Percentiles rank a stretch among this genome's conserved stretches.
Conservation (phyloP, 2,329 filamentous ascomycete genomes). For the Lachnellula subtilissima region DNA sequence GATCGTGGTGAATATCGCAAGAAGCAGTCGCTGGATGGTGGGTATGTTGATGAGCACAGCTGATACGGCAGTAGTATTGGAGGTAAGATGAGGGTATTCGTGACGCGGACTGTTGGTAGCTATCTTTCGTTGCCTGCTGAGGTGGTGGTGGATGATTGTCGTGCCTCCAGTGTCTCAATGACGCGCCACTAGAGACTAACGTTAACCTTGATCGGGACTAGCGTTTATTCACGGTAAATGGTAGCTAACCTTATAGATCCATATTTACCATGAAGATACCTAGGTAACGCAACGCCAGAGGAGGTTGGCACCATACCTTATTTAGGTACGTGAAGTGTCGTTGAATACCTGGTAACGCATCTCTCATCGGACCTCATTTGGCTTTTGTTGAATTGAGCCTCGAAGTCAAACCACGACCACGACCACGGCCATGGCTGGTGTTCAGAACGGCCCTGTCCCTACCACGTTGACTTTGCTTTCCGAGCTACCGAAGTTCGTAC, state of each 20-base stretch:
- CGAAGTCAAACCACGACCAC: background rate
- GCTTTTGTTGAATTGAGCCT: background rate
- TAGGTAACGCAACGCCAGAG: no score
- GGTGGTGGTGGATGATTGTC: conserved; percentile 9
- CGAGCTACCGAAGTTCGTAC: conserved; percentile 20
- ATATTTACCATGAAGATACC: background rate
- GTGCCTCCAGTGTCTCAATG: conserved; percentile 16
- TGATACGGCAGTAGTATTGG: background rate
- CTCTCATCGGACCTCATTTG: no score
- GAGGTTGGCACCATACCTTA: no score
- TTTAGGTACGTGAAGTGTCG: no score
- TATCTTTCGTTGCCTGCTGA: conserved; percentile 14
- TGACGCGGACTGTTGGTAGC: conserved; percentile 8
- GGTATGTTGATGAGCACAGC: background rate
- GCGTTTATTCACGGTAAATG: conserved; percentile 1
- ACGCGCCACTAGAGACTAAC: conserved; percentile 13
- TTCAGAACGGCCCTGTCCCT: conserved; percentile 27
- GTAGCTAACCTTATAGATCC: background rate
- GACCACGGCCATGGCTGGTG: conserved; percentile 13
- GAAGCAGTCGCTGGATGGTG: background rate
- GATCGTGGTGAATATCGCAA: conserved; percentile 1
- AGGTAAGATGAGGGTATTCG: conserved; percentile 1
- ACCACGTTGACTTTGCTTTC: conserved; percentile 27
- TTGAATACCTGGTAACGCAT: no score
- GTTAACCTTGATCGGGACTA: conserved; percentile 5